phyloP scores from a whole-genome alignment of 768 basidiomycete species.

The Cystobasidiopsis lactophilus region DNA sequence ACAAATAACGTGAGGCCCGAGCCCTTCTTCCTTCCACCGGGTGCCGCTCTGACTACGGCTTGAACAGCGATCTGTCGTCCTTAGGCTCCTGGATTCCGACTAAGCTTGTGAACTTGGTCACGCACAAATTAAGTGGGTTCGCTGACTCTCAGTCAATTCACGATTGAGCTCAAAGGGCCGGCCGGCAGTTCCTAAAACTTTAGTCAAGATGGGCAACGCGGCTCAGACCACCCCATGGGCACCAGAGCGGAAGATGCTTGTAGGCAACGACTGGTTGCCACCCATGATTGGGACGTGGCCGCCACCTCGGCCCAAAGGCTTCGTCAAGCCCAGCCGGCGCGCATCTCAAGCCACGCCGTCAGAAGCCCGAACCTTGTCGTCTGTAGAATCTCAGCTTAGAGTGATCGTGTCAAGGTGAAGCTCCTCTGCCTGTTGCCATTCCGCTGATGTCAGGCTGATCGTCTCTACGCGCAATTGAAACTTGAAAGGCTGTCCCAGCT shows the following conservation, averaged over 20 bases:
- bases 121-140: neutral
- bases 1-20: too few relatives aligned
- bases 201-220: constrained; percentile 14
- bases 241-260: neutral
- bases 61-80: constrained; percentile 15
- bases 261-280: constrained; percentile 12
- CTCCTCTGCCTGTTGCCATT: too few relatives aligned
- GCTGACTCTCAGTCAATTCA: neutral
- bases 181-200: constrained; percentile 15
- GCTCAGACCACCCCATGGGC: neutral
- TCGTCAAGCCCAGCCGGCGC: neutral
- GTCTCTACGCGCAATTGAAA: too few relatives aligned
- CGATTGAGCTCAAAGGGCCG: constrained; percentile 10
- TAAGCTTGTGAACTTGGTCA: neutral
- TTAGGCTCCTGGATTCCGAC: constrained; percentile 11
- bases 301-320: neutral
- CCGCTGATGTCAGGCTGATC: too few relatives aligned
- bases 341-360: neutral
- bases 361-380: too few relatives aligned
- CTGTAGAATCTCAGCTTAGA: too few relatives aligned
- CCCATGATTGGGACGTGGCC: constrained; percentile 8
- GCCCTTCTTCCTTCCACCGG: too few relatives aligned
- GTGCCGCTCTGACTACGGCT: too few relatives aligned
- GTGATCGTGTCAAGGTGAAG: too few relatives aligned
- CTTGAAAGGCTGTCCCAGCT: too few relatives aligned